Evolutionary conservation across 2,329 filamentous ascomycete genomes (phyloP), one percentile per base, ranked within the genome.

Genomic region (Eutypella sp.): DNA sequence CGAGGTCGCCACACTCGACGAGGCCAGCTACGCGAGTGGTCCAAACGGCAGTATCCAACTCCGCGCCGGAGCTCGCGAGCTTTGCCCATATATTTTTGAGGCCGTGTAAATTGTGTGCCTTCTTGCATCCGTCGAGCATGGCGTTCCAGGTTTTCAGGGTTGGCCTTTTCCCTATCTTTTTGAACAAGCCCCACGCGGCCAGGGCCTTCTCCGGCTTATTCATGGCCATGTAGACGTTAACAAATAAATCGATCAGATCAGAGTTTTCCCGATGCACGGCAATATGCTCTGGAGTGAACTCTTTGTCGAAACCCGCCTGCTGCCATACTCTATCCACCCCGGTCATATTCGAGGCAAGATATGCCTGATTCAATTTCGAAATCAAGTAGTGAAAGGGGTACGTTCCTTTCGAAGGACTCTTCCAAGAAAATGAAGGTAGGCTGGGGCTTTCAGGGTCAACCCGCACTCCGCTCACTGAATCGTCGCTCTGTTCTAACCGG

Each of bases 71-170:
- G 8, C 59, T 60, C 3, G 76, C 57, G 66, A 93, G 79, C 51
- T 77, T 79, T 0, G 66, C 54, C 88, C 89, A 95, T 25, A 90
- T 74, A 1, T 72, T 72, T 45, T 84, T 77, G 49, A 91, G 70
- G 19, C 75, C 80, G n/a, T 69, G 62, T 0, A 72, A 53, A 55
- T 89, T 82, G 44, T 73, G 72, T 41, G 79, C 73, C 41, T 71
- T 73, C 58, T 76, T 78, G 65, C 83, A 89, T 1, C 87, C 87
- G 46, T 79, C 74, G 53, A 93, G 78, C 77, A 93, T 85, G 37
- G 79, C 70, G 33, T 82, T 85, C 78, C 86, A 93, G 0, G 87
- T 85, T 54, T 70, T 75, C 45, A 84, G 57, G 6, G 75, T 82
- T 13, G 87, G 84, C 46, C 68, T 63, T 24, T 85, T 60, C 1